Evolutionary conservation across 441 rosid species (phyloP), one percentile per base, ranked within the genome.

Genomic region (Jatropha podagrica): DNA sequence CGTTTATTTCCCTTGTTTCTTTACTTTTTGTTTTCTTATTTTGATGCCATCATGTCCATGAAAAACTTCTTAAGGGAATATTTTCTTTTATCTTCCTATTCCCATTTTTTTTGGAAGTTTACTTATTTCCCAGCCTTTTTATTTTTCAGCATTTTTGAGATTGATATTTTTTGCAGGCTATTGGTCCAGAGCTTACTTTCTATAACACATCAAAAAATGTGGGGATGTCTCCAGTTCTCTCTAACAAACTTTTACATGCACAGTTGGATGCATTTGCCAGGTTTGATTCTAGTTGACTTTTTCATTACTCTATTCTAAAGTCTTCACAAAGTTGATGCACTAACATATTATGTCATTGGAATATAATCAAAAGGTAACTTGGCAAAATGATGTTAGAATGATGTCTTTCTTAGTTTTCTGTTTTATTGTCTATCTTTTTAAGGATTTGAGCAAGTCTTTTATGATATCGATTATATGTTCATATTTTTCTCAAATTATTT

Each of bases 141-240:
- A 32, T 32, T 32, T 27, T 27, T 61, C 14, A 7, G 3, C 3
- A 4, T 60, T 63, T 76, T 74, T 51, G 49, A 76, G 75, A 80
- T 56, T 73, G 48, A 65, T 73, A 69, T 40, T 73, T 80, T 74
- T 83, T 87, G 83, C 86, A 96, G 99, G 98, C 97, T 73, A 86
- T 96, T 76, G 92, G 97, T 49, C 98, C 98, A 54, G 99, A 96
- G 87, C 93, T 96, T 67, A 96, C 98, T 67, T 96, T 96, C 75
- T 94, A 94, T 81, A 92, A 80, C 79, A 81, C 92, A 79, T 94
- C 94, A 51, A 93, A 88, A 86, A 91, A 90, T 69, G 87, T 88
- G 27, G 92, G 86, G 42, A 84, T 90, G 79, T 87, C 94, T 9
- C 82, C 95, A n/a, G 72, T 82, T 62, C 88, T 94, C 74, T 88